phyloP scores from a whole-genome alignment of 1,284 basidiomycete species.

The Leccinum fallax region DNA sequence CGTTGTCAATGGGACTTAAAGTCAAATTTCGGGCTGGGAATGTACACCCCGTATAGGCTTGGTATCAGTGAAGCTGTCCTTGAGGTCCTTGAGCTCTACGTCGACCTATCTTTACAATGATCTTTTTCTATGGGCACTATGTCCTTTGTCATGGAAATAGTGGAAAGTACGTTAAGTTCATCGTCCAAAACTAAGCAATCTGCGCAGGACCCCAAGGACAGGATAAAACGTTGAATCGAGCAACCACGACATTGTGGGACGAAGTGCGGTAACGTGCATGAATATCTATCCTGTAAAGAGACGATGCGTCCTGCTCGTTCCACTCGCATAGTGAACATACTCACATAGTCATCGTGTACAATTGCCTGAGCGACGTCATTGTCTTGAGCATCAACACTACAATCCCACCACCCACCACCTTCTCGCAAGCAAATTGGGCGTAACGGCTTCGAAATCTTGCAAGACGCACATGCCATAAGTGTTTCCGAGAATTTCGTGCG shows the following conservation, averaged over 20 bases:
- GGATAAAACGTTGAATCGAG: constrained; percentile 98
- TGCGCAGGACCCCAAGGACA: constrained; percentile 88
- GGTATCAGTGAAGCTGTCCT: constrained; percentile 78
- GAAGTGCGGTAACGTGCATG: constrained; percentile 92
- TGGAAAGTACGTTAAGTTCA: constrained; percentile 96
- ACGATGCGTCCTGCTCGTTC: background rate
- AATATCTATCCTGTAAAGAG: constrained; percentile 67
- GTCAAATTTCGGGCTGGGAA: no score
- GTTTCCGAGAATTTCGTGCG: constrained; percentile 94
- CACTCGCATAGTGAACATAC: constrained; percentile 25
- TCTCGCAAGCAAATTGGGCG: constrained; percentile 94
- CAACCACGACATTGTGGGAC: constrained; percentile 88
- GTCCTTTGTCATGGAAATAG: constrained; percentile 90
- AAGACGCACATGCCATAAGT: constrained; percentile 98
- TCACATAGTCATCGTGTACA: constrained; percentile 96
- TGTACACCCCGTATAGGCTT: constrained; percentile 51
- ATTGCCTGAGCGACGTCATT: constrained; percentile 91
- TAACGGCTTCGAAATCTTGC: constrained; percentile 98
- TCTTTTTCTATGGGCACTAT: constrained; percentile 73
- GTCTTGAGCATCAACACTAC: constrained; percentile 93
- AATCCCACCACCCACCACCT: constrained; percentile 96
- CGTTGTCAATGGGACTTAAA: no score
- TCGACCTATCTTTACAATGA: constrained; percentile 52
- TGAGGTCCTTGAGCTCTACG: constrained; percentile 77
- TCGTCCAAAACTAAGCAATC: constrained; percentile 97